Conservation (phyloP, 257 asterid species). For the Fraxinus americana region DNA sequence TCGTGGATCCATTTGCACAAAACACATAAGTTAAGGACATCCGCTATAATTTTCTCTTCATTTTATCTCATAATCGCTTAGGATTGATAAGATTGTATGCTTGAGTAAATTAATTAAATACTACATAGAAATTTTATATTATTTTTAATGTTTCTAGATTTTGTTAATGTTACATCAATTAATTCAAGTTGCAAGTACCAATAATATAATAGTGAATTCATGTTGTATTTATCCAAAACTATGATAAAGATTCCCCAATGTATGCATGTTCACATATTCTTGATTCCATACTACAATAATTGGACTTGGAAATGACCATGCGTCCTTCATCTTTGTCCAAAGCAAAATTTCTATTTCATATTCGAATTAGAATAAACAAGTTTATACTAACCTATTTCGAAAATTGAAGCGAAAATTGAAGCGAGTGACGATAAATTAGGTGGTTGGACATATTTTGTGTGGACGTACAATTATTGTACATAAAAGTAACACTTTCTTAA, state of each 20-base stretch:
- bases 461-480: no score
- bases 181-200: conserved; percentile 34
- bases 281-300: conserved; percentile 43
- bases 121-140: neutral
- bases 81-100: conserved; percentile 4
- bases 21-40: neutral
- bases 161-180: conserved; percentile 15
- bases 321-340: neutral
- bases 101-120: conserved; percentile 4
- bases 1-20: neutral
- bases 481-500: no score
- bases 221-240: neutral
- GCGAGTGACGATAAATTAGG: neutral
- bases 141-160: neutral
- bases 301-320: conserved; percentile 18
- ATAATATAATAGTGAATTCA: no score
- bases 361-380: no score
- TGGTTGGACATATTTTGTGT: neutral
- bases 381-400: no score
- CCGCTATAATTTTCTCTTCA: neutral
- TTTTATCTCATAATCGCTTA: neutral
- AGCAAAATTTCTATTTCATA: no score
- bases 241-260: conserved; percentile 10
- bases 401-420: no score
- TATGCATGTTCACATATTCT: conserved; percentile 27